Evolutionary conservation across 257 asterid genomes (phyloP), one percentile per base, ranked within the genome.

Genomic region (Anisodus tanguticus): DNA sequence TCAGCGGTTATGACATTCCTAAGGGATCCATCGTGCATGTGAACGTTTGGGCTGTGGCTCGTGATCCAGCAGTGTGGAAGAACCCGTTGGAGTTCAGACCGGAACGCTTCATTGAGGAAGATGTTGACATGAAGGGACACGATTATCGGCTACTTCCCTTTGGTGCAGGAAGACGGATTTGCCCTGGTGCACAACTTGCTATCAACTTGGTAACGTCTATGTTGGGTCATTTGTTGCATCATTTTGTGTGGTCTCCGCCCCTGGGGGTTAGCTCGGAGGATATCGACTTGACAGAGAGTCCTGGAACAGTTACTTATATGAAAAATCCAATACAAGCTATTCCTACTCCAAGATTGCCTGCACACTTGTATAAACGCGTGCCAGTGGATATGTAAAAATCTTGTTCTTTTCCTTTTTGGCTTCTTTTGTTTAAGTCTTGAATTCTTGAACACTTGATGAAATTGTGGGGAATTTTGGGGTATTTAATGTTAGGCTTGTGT

Each of bases 151-250:
- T 94, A 15, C 91, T 94, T 10, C 97, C 97, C 0, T 94, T 93
- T 6, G 97, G 98, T 17, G 93, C 98, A 2, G 98, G 98, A 13
- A 90, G 98, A 81, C 88, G 98, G 4, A 77, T 93, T 6, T 94
- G 97, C 90, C 98, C 97, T 1, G 97, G 97, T 1, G 97, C 98
- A 22, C 97, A 93, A 58, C 94, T 94, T 11, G 98, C 93, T 3
- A 92, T 93, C 49, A 85, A 88, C 80, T 81, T 94, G 86, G 94
- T 91, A 69, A 89, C 89, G 0, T 94, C 98, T 4, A 89, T 89
- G 94, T 54, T 94, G 90, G 98, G 97, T 6, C 97, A 94, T 67
- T 78, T 94, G 89, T 41, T 94, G 92, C 98, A 94, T 68, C 91
- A 91, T 64, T 94, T 94, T 83, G 66, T 81, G 0, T 91, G 92